Evolutionary conservation across 2,329 filamentous ascomycete genomes (phyloP).

Genomic region (Fusarium nurragi): DNA sequence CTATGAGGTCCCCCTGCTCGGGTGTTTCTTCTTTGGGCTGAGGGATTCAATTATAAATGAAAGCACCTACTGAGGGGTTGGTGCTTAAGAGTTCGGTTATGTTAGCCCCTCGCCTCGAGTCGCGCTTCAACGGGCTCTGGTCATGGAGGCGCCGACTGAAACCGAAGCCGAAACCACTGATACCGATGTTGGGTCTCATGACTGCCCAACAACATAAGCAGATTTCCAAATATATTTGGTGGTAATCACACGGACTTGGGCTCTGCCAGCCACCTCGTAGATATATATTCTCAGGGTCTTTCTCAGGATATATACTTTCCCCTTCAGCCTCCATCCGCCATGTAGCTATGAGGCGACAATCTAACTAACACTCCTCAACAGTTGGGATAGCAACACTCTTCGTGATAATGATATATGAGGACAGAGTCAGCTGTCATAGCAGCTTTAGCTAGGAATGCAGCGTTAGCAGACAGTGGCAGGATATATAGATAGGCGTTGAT

Average conservation of each 20-base stretch:
- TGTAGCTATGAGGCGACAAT: background rate
- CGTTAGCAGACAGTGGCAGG: background rate
- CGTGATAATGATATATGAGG: background rate
- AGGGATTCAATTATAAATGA: background rate
- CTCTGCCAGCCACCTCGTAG: background rate
- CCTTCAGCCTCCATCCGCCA: background rate
- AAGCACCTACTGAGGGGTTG: background rate
- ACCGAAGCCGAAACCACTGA: constrained; percentile 25
- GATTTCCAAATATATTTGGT: background rate
- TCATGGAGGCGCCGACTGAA: constrained; percentile 6
- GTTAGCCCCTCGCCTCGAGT: too few relatives aligned
- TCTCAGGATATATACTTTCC: background rate
- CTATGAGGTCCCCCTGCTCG: constrained; percentile 11
- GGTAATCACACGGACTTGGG: background rate
- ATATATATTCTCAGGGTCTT: background rate
- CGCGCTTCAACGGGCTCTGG: constrained; percentile 6
- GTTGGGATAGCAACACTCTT: background rate
- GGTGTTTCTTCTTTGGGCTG: constrained; percentile 12
- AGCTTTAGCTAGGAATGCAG: background rate
- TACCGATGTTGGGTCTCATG: background rate
- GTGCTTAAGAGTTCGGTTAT: background rate
- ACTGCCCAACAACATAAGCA: too few relatives aligned
- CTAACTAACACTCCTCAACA: background rate
- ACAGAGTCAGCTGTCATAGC: background rate
- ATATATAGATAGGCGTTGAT: background rate